Evolutionary conservation across 495 filamentous ascomycete genomes (phyloP).

Genomic region (Aspergillus bertholletiae): DNA sequence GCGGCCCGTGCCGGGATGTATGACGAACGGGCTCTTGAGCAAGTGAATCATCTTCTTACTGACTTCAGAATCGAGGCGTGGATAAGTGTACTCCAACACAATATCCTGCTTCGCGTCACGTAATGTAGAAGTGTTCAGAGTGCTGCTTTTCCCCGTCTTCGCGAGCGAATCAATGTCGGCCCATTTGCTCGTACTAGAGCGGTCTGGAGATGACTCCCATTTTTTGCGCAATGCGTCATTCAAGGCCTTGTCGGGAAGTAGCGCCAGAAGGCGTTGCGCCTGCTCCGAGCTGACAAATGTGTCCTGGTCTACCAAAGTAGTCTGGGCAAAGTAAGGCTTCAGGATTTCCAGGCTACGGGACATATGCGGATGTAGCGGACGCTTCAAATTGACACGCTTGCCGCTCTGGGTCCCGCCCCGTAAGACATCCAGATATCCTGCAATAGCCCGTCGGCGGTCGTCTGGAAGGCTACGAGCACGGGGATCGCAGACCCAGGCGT

Average conservation of each 20-base stretch:
- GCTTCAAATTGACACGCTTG: constrained; percentile 80
- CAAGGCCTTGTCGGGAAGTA: constrained; percentile 74
- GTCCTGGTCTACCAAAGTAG: constrained; percentile 80
- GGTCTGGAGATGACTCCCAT: constrained; percentile 79
- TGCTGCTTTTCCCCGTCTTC: constrained; percentile 63
- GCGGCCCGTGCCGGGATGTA: constrained; percentile 90
- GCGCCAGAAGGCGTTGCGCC: constrained; percentile 67
- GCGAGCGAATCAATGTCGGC: constrained; percentile 86
- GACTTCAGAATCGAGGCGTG: constrained; percentile 93
- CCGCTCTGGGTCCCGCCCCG: constrained; percentile 78
- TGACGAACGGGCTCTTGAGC: constrained; percentile 92
- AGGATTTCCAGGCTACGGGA: constrained; percentile 81
- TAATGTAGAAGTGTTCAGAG: constrained; percentile 60
- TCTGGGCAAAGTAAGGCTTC: constrained; percentile 70
- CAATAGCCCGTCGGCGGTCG: constrained; percentile 73
- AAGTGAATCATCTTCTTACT: constrained; percentile 97
- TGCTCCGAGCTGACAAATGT: constrained; percentile 69
- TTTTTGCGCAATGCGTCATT: constrained; percentile 77
- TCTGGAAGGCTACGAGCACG: constrained; percentile 81
- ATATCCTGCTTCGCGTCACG: constrained; percentile 92
- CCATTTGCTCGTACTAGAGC: constrained; percentile 79
- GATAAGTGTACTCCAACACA: constrained; percentile 95
- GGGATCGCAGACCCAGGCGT: constrained; percentile 98
- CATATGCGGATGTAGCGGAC: constrained; percentile 89
- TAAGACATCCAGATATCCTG: constrained; percentile 82